phyloP scores from a whole-genome alignment of 2,329 filamentous ascomycete species.

The Dothideomycetes sp. region DNA sequence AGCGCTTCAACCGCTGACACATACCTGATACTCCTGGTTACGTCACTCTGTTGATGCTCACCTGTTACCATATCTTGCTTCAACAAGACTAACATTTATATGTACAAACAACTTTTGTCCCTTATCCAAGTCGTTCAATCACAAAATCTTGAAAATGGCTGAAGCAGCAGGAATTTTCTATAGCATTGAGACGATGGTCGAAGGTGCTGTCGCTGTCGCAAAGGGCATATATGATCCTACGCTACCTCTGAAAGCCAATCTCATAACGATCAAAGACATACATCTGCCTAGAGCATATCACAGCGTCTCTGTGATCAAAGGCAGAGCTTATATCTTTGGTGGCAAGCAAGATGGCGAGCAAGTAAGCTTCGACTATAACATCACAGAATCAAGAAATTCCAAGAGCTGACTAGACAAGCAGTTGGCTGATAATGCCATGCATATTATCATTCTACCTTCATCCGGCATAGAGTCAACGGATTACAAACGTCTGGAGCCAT shows the following conservation, averaged over 20 bases:
- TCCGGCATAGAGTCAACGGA: slow-evolving; percentile 35
- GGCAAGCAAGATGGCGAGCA: slow-evolving; percentile 25
- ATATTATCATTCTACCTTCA: slow-evolving; percentile 43
- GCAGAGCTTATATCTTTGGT: slow-evolving; percentile 49
- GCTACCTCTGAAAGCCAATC: slow-evolving; percentile 42
- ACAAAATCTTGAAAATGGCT: slow-evolving; percentile 15
- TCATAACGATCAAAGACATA: slow-evolving; percentile 38
- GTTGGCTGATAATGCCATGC: slow-evolving; percentile 40
- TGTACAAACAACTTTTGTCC: not conserved
- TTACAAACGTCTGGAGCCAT: slow-evolving; percentile 29
- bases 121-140: not conserved
- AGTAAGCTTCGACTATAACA: too few relatives aligned
- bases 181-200: slow-evolving; percentile 25
- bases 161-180: slow-evolving; percentile 33
- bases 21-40: not conserved
- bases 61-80: not conserved
- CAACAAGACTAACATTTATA: too few relatives aligned
- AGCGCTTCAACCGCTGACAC: not conserved
- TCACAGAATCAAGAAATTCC: not conserved
- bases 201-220: slow-evolving; percentile 38
- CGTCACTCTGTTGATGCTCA: not conserved
- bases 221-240: slow-evolving; percentile 41
- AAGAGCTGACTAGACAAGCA: not conserved
- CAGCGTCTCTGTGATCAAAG: slow-evolving; percentile 44
- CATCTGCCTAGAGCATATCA: slow-evolving; percentile 42